Evolutionary conservation across 352 stramenopile genomes (phyloP), one percentile per base, ranked within the genome.

Genomic region (Globisporangium ultimum): DNA sequence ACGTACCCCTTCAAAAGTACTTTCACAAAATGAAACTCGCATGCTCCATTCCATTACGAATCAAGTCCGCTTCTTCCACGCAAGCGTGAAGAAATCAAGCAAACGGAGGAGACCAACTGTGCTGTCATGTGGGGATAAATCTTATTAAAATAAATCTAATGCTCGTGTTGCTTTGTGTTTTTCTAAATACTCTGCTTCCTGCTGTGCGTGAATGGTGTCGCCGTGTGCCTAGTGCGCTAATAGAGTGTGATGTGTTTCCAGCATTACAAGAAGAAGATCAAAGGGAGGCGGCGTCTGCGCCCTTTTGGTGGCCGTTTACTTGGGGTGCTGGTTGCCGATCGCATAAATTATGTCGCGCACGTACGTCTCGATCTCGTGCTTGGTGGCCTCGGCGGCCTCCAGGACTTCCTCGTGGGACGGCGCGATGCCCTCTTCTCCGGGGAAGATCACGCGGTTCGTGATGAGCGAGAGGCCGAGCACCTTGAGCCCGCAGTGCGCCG

Each of bases 401-500:
- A 98, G 77, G 11, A 98, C 95, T 79, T 98, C 95, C 42, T 91
- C 77, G 74, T 98, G 95, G 47, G 78, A 96, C 34, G 95, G 91
- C 28, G 88, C 75, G 34, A 88, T 62, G 48, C 78, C 79, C 21
- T 90, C 86, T 55, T 96, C 74, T 14, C 88, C 91, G 11, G 85
- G 84, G 65, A 87, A 93, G 38, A 95, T 83, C 34, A 84, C 81
- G 62, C 88, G 90, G 76, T 99, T 99, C 20, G 97, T 99, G 67
- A 99, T 98, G 22, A 99, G 70, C 49, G 88, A 98, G 32, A 99
- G 64, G n/a, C 91, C 96, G 42, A 99, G 75, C 13, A 99, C 93
- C 66, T 95, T 87, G 58, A 99, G 86, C 9, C 93, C 95, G 53
- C 90, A 97, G 72, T 99, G 96, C 53, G 88, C 81, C 2, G 96